Percentiles rank a stretch among this genome's conserved stretches.
Conservation (phyloP, 2,329 filamentous ascomycete species). For the Eurotiales sp. region DNA sequence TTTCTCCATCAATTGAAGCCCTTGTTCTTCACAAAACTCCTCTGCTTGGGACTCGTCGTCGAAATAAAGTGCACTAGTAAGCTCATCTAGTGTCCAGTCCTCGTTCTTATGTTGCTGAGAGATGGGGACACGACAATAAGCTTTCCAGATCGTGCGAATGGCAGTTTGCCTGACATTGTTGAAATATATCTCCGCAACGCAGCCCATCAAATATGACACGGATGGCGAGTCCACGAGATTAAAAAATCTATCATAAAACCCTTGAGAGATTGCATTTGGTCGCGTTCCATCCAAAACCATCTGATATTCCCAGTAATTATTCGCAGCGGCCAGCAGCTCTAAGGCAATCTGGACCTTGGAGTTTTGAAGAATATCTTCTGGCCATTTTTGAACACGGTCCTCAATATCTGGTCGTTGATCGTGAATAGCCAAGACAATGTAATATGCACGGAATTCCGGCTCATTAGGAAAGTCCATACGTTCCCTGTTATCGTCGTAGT, state of each 20-base stretch:
- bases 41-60: constrained; percentile 53
- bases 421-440: constrained; percentile 55
- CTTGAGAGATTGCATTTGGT: constrained; percentile 53
- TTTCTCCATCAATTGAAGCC: constrained; percentile 48
- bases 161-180: constrained; percentile 55
- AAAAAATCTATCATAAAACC: constrained; percentile 59
- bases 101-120: constrained; percentile 49
- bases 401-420: constrained; percentile 54
- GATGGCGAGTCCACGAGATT: constrained; percentile 51
- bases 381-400: constrained; percentile 56
- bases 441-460: constrained; percentile 62
- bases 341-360: constrained; percentile 54
- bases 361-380: constrained; percentile 47
- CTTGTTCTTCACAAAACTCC: constrained; percentile 52
- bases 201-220: constrained; percentile 61
- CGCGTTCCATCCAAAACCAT: constrained; percentile 49
- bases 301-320: constrained; percentile 50
- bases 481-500: constrained; percentile 54
- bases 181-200: constrained; percentile 62
- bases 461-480: constrained; percentile 54
- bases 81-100: constrained; percentile 54
- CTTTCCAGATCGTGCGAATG: constrained; percentile 53
- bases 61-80: constrained; percentile 53
- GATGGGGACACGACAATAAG: constrained; percentile 46
- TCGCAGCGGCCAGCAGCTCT: constrained; percentile 54